Evolutionary conservation across 768 basidiomycete genomes (phyloP).

Genomic region (Podaxis carcinomalis): DNA sequence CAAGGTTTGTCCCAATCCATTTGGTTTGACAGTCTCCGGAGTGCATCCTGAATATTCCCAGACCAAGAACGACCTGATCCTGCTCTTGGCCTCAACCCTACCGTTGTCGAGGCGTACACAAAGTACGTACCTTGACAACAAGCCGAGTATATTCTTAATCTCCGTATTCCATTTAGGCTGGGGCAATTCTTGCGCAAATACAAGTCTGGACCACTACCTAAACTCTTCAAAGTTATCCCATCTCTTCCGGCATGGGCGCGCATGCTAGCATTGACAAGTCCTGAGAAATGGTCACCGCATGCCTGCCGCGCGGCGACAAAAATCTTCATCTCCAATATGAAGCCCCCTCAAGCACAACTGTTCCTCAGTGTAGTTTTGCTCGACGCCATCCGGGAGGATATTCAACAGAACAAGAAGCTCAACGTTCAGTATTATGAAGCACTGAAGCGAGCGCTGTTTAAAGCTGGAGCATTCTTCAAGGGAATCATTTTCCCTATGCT

Average conservation of each 20-base stretch:
- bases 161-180: constrained; percentile 45
- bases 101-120: constrained; percentile 88
- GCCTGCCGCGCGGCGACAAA: constrained; percentile 92
- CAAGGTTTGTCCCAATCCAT: constrained; percentile 37
- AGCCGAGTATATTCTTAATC: constrained; percentile 1
- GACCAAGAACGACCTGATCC: constrained; percentile 66
- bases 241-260: constrained; percentile 95
- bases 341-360: constrained; percentile 88
- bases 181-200: constrained; percentile 83
- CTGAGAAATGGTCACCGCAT: constrained; percentile 94
- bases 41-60: constrained; percentile 16
- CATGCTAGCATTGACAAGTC: constrained; percentile 87
- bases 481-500: constrained; percentile 94
- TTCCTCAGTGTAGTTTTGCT: constrained; percentile 90
- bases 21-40: background rate
- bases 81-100: constrained; percentile 84
- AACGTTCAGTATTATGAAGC: constrained; percentile 93
- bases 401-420: constrained; percentile 80
- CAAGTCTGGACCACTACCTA: constrained; percentile 91
- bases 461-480: constrained; percentile 98
- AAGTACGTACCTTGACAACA: constrained; percentile 52
- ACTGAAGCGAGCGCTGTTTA: constrained; percentile 89
- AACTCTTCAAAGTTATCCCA: constrained; percentile 97
- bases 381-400: constrained; percentile 87
- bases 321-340: constrained; percentile 96